Conservation (phyloP, 257 asterid genomes). For the Lantana camara region DNA sequence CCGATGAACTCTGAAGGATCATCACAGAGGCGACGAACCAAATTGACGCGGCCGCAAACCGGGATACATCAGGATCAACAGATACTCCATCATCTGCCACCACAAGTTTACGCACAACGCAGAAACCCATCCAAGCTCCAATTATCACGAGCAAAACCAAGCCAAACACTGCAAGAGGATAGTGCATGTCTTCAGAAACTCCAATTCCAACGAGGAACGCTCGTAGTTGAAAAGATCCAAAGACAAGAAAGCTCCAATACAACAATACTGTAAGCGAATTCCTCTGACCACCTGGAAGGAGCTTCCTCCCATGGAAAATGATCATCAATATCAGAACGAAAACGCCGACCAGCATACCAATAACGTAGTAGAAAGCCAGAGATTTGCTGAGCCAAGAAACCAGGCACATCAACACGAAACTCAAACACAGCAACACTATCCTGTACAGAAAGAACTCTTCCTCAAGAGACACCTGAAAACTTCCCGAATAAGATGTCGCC, state of each 20-base stretch:
- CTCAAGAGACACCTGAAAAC: slow-evolving; percentile 68
- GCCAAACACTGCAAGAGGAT: slow-evolving; percentile 69
- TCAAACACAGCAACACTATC: slow-evolving; percentile 64
- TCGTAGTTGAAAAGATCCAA: slow-evolving; percentile 72
- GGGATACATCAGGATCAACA: slow-evolving; percentile 69
- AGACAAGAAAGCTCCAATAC: slow-evolving; percentile 81
- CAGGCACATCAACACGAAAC: slow-evolving; percentile 54
- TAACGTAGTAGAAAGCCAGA: slow-evolving; percentile 71
- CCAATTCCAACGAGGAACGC: slow-evolving; percentile 64
- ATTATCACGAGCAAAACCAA: slow-evolving; percentile 61
- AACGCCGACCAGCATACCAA: slow-evolving; percentile 80
- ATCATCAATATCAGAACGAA: slow-evolving; percentile 77
- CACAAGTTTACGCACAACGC: slow-evolving; percentile 88
- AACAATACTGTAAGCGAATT: slow-evolving; percentile 70
- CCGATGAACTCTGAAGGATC: slow-evolving; percentile 88
- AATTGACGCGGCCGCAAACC: slow-evolving; percentile 75
- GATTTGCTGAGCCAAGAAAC: slow-evolving; percentile 83
- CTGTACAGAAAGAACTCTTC: slow-evolving; percentile 76
- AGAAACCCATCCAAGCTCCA: slow-evolving; percentile 96
- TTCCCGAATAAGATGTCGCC: slow-evolving; percentile 49
- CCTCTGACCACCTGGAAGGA: slow-evolving; percentile 89
- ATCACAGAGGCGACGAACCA: slow-evolving; percentile 69
- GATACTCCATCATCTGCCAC: slow-evolving; percentile 80
- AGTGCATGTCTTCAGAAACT: slow-evolving; percentile 78
- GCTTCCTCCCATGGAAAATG: slow-evolving; percentile 99